phyloP scores from a whole-genome alignment of 257 asterid genomes.

The Solanum corneliomulleri region DNA sequence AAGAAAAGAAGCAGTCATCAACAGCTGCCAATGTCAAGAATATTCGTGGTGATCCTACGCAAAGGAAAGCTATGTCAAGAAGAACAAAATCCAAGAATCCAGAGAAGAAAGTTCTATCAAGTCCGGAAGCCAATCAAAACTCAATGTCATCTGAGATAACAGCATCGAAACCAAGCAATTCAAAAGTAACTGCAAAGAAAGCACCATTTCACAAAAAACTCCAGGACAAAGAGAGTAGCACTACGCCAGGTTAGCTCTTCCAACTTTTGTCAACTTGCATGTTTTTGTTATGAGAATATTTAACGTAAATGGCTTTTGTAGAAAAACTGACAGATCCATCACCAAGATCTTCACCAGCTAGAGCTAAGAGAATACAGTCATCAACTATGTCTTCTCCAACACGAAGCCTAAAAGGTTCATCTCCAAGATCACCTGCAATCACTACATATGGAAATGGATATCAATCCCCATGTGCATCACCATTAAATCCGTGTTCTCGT shows the following conservation, averaged over 20 bases:
- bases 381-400: constrained; percentile 29
- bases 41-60: background rate
- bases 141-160: constrained; percentile 11
- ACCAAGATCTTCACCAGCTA: constrained; percentile 32
- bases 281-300: background rate
- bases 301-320: background rate
- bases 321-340: constrained; percentile 19
- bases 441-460: constrained; percentile 10
- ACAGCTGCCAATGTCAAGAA: background rate
- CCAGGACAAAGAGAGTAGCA: constrained; percentile 21
- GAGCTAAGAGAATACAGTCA: constrained; percentile 5
- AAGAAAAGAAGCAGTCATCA: background rate
- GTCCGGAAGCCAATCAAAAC: constrained; percentile 6
- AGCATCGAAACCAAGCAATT: background rate
- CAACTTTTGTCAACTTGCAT: background rate
- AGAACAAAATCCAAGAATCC: constrained; percentile 33
- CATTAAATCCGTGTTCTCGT: constrained; percentile 31
- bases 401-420: constrained; percentile 3
- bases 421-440: constrained; percentile 9
- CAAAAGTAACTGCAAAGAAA: constrained; percentile 24
- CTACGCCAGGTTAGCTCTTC: constrained; percentile 23
- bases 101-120: constrained; percentile 21
- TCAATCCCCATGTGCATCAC: constrained; percentile 31
- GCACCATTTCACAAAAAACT: constrained; percentile 7
- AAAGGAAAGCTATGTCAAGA: background rate